Evolutionary conservation across 306 rosid species (phyloP), one percentile per base, ranked within the genome.

Genomic region (Canavalia ensiformis): DNA sequence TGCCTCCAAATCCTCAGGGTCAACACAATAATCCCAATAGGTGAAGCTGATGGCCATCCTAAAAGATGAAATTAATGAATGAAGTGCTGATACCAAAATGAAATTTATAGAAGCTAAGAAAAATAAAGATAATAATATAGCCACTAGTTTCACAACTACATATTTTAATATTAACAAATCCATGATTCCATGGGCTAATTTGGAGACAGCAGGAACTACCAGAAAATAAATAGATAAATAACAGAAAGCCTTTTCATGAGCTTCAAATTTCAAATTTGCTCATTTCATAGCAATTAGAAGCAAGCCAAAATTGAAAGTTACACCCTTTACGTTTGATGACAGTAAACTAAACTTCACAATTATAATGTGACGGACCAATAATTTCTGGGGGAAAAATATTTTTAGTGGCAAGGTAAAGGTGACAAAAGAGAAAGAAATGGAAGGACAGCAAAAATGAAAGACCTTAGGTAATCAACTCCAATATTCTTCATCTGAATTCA

Each of bases 1-100:
- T 81, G 86, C 94, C 86, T 91, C 94, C 85, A 95, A 63, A 81
- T 95, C 97, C 59, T 55, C 37, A 0, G 83, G 91, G 28, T 85
- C 92, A 74, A 88, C 83, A 75, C 97, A 95, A 64, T 95, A 95
- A 84, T 91, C 82, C 99, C 99, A 95, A 81, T 81, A 93, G 67
- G 70, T 83, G 58, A 87, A 95, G 83, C 86, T 84, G 37, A 66
- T 52, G 30, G 89, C 84, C 97, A 92, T 92, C 84, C 85, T 87
- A 1, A 72, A 52, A 73, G 6, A 56, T 34, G n/a, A 87, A 81
- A 47, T 35, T 47, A 81, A 45, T 29, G 8, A 60, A 72, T 68
- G 45, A 31, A 68, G 3, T 49, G 12, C 51, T 33, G 4, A 60
- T 68, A 44, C 73, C 58, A n/a, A 11, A 51, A 31, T 28, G 47